phyloP scores from a whole-genome alignment of 805 yeast species.

The Kurtzmaniella cleridarum region DNA sequence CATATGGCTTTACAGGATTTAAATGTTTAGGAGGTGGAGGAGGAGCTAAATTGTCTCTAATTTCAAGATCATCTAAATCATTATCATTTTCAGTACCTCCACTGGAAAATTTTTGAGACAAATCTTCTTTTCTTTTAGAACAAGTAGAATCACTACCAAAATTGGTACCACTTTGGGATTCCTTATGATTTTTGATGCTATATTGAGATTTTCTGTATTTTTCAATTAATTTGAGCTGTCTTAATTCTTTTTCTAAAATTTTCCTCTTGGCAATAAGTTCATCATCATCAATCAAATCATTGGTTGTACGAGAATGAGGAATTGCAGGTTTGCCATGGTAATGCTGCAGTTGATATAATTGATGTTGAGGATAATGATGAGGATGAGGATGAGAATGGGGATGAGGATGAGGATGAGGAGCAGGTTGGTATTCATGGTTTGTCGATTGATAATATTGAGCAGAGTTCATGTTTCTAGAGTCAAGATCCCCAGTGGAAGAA shows the following conservation, averaged over 20 bases:
- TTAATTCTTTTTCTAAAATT: conserved; percentile 35
- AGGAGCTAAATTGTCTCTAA: conserved; percentile 13
- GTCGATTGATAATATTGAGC: too few relatives aligned
- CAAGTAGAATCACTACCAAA: conserved; percentile 1
- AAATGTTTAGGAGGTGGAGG: conserved; percentile 34
- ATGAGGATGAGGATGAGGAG: too few relatives aligned
- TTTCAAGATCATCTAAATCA: conserved; percentile 11
- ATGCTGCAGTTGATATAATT: too few relatives aligned
- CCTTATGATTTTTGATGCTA: conserved; percentile 1
- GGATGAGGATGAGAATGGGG: too few relatives aligned
- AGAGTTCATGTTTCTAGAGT: too few relatives aligned
- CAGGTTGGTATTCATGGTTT: too few relatives aligned
- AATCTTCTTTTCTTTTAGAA: conserved; percentile 20
- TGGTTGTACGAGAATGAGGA: too few relatives aligned
- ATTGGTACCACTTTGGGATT: conserved; percentile 1
- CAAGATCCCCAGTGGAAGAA: too few relatives aligned
- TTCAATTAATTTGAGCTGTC: conserved; percentile 28
- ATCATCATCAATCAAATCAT: conserved; percentile 14
- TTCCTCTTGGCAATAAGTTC: conserved; percentile 31
- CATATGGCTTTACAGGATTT: conserved; percentile 9
- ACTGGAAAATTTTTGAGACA: conserved; percentile 25
- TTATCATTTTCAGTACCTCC: conserved; percentile 17
- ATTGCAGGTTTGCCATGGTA: too few relatives aligned
- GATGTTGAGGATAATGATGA: too few relatives aligned
- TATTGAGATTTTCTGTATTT: conserved; percentile 8